Conservation (phyloP, 1,284 basidiomycete genomes). For the Ceraceosorus guamensis region DNA sequence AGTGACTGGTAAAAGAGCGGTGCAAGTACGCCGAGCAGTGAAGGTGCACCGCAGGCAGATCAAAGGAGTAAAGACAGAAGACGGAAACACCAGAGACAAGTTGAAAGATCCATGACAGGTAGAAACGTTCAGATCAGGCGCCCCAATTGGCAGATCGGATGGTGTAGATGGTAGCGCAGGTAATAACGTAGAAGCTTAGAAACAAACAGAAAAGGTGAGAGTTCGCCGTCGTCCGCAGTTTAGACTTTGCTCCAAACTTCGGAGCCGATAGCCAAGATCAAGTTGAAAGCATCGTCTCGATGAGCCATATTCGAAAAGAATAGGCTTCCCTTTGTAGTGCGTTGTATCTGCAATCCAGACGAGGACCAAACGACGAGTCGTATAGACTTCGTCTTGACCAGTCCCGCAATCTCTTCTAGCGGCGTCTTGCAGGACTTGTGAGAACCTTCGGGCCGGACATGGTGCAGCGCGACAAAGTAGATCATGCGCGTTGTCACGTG, state of each 20-base stretch:
- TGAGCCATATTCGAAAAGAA: constrained; percentile 38
- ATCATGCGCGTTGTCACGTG: constrained; percentile 31
- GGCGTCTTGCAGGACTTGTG: constrained; percentile 28
- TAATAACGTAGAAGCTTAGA: too few species aligned
- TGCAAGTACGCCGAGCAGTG: too few species aligned
- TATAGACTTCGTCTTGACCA: constrained; percentile 43
- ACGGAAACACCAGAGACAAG: too few species aligned
- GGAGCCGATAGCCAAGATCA: constrained; percentile 37
- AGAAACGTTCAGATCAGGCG: too few species aligned
- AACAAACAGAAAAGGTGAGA: too few species aligned
- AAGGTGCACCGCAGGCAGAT: too few species aligned
- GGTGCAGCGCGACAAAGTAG: constrained; percentile 42
- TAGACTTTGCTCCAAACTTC: constrained; percentile 7
- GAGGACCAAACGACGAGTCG: constrained; percentile 38
- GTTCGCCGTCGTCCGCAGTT: too few species aligned
- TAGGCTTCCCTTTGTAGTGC: constrained; percentile 30
- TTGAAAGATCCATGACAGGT: too few species aligned
- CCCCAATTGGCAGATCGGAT: too few species aligned
- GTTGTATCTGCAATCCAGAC: constrained; percentile 36
- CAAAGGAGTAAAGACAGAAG: too few species aligned
- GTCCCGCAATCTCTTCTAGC: constrained; percentile 30
- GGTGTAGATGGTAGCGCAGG: too few species aligned
- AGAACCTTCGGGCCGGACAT: constrained; percentile 23
- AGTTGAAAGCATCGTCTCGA: constrained; percentile 45
- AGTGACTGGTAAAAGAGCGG: too few species aligned